phyloP scores from a whole-genome alignment of 768 basidiomycete species.

The Lanmaoa rubissima region DNA sequence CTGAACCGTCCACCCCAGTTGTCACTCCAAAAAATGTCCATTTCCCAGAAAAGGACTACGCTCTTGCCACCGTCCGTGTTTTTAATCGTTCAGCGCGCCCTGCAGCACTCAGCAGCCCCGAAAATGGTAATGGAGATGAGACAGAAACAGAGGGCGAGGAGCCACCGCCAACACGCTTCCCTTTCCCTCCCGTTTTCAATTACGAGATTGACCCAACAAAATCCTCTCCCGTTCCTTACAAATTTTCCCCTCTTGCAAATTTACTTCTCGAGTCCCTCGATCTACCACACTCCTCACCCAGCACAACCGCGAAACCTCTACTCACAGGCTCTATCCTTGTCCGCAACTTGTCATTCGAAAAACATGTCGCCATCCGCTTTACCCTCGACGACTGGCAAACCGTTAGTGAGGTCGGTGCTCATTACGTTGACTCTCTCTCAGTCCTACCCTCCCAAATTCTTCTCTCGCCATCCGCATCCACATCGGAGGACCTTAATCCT shows the following conservation, averaged over 20 bases:
- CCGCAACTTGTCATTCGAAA: constrained; percentile 83
- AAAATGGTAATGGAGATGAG: constrained; percentile 33
- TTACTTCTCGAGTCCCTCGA: constrained; percentile 39
- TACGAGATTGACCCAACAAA: constrained; percentile 24
- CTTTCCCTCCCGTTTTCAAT: constrained; percentile 23
- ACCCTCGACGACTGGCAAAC: constrained; percentile 96
- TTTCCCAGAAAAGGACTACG: constrained; percentile 70
- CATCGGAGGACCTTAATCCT: background rate
- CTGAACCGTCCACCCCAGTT: constrained; percentile 61
- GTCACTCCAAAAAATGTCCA: constrained; percentile 77
- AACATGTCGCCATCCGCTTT: constrained; percentile 81
- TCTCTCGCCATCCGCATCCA: background rate
- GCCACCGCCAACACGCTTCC: constrained; percentile 5
- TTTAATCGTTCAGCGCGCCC: constrained; percentile 71
- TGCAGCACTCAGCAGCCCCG: constrained; percentile 43
- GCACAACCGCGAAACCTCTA: constrained; percentile 21
- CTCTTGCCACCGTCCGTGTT: constrained; percentile 57
- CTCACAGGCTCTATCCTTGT: constrained; percentile 80
- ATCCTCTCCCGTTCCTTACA: constrained; percentile 13
- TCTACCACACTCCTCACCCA: constrained; percentile 19
- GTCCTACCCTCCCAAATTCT: constrained; percentile 33
- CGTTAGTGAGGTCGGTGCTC: constrained; percentile 76
- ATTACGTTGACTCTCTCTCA: constrained; percentile 43
- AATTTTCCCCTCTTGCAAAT: constrained; percentile 21
- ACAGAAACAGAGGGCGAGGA: constrained; percentile 44